These are phyloP conservation scores for Hypoxylon perforatum DNA, from an alignment of 495 filamentous ascomycete genomes.

Conservation along the genomic window DNA sequence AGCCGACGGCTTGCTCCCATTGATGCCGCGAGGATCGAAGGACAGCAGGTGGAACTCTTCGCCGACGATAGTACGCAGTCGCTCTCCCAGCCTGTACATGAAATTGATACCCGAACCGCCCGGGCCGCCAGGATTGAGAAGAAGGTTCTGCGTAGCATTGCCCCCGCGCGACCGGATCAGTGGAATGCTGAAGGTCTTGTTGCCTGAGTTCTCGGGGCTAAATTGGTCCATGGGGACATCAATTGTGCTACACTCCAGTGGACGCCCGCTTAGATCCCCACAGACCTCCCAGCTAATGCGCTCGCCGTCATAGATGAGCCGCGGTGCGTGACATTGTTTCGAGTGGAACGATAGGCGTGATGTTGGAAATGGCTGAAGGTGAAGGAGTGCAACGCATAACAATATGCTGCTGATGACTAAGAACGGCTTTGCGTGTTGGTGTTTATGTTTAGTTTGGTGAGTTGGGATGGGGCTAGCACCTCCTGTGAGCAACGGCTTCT, in stretches of 20 bases:
- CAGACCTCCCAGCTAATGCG: constrained; percentile 53
- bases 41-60: constrained; percentile 56
- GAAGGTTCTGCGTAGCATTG: constrained; percentile 54
- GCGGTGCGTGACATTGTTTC: neutral
- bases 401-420: no score
- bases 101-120: constrained; percentile 54
- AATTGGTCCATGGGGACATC: constrained; percentile 61
- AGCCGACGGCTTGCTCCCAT: constrained; percentile 48
- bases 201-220: constrained; percentile 37
- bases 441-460: no score
- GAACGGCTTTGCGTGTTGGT: no score
- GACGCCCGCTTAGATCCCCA: constrained; percentile 44
- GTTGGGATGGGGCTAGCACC: no score
- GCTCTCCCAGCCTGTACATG: constrained; percentile 47
- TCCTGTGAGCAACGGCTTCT: no score
- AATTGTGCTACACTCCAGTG: constrained; percentile 50
- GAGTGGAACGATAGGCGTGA: no score
- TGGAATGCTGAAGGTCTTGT: constrained; percentile 55
- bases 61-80: constrained; percentile 52
- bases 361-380: no score
- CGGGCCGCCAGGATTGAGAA: constrained; percentile 60
- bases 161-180: constrained; percentile 53
- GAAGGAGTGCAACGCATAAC: no score
- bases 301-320: constrained; percentile 47
- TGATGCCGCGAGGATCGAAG: constrained; percentile 60